Percentiles rank a stretch among this genome's conserved stretches.
These are phyloP conservation scores for Lithocarpus polystachyus DNA, from an alignment of 306 rosid genomes.

Conservation along the genomic window DNA sequence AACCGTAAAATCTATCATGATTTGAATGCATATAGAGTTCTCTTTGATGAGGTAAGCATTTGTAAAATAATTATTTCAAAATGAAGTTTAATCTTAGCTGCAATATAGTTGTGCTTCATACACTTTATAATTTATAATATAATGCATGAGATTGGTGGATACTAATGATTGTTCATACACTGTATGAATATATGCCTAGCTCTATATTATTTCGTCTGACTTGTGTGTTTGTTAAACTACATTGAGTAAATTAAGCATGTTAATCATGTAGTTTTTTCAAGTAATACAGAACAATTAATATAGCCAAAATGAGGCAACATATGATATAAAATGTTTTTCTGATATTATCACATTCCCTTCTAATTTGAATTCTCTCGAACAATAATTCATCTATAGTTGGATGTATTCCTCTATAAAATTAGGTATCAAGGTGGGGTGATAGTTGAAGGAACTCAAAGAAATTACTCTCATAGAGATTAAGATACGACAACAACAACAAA, in stretches of 20 bases:
- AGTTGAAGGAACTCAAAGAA: no score
- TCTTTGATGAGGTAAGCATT: constrained; percentile 74
- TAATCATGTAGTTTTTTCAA: not conserved
- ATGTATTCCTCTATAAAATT: no score
- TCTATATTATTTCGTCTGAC: not conserved
- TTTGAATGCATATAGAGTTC: constrained; percentile 81
- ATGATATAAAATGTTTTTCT: not conserved
- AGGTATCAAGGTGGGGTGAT: no score
- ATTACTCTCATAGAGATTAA: no score
- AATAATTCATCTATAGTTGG: not conserved
- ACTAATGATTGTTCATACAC: not conserved
- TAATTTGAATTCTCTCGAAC: not conserved
- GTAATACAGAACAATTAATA: not conserved
- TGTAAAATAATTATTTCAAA: not conserved
- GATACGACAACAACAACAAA: no score
- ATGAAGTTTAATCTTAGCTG: not conserved
- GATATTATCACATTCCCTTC: not conserved
- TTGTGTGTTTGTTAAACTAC: not conserved
- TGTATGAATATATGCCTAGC: not conserved
- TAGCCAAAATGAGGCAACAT: not conserved
- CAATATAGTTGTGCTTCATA: not conserved
- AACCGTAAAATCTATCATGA: constrained; percentile 86
- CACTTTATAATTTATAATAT: not conserved
- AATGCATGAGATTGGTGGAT: not conserved
- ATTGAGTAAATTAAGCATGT: not conserved